Conservation (phyloP, 2,329 filamentous ascomycete genomes). For the Penicillium brevicompactum region DNA sequence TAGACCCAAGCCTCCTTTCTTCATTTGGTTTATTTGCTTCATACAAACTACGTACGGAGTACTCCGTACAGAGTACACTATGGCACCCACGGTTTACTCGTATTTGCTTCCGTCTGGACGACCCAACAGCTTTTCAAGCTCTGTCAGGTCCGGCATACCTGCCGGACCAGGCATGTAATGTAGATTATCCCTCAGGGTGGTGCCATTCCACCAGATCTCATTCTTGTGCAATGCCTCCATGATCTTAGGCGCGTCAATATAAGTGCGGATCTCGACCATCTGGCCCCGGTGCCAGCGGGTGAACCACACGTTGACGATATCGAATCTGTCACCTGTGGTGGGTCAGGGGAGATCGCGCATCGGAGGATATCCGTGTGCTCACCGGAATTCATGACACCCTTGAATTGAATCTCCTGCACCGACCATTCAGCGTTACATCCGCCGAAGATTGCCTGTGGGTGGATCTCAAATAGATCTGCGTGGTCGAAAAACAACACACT, state of each 20-base stretch:
- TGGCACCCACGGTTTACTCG: constrained; percentile 9
- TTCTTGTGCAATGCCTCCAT: constrained; percentile 34
- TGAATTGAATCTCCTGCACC: constrained; percentile 35
- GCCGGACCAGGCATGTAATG: constrained; percentile 36
- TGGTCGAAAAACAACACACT: constrained; percentile 31
- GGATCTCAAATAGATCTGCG: constrained; percentile 33
- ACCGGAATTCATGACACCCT: constrained; percentile 38
- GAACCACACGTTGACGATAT: constrained; percentile 38
- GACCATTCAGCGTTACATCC: constrained; percentile 37
- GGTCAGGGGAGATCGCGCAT: not conserved
- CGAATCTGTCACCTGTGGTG: constrained; percentile 29
- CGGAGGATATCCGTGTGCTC: not conserved
- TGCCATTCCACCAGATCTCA: constrained; percentile 38
- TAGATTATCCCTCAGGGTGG: constrained; percentile 29
- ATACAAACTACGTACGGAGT: too few species aligned
- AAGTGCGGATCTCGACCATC: constrained; percentile 39
- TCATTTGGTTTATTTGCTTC: not conserved
- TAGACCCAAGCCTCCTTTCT: not conserved
- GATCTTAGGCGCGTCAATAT: constrained; percentile 32
- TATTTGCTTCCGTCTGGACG: constrained; percentile 33
- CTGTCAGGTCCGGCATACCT: constrained; percentile 34
- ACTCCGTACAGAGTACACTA: not conserved
- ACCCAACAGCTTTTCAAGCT: constrained; percentile 28
- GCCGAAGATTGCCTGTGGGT: constrained; percentile 34
- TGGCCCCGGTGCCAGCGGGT: constrained; percentile 34